Base-by-base conservation (phyloP, 306 rosid species). In the Cicer chorassanicum region DNA sequence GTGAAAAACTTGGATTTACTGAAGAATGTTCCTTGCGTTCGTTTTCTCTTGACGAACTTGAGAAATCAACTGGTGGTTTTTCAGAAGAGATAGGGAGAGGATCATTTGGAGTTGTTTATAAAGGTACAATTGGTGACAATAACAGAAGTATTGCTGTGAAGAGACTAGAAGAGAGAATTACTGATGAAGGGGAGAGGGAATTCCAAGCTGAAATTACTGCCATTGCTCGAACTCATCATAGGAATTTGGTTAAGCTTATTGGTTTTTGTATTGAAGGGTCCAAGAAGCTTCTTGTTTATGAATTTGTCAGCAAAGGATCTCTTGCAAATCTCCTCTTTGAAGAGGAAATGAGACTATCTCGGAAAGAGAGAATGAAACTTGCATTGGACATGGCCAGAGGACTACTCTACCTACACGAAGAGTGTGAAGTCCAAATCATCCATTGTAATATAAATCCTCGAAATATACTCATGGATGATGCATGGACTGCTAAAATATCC, bases 201-300 rank as follows among this genome's bases (percentile, higher is more conserved):
- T 80, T 84, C 48, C 82, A 24, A 40, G 70, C 80, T 19, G 87
- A 84, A 46, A 55, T 84, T 4, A 77, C 76, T 0, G 29, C 81
- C 45, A 84, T 84, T 9, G 83, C 76, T 68, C 73, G 73, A 81
- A 84, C 88, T 43, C 76, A 78, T 74, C 88, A 81, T 1, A 77
- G 65, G 19, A 81, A 84, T 78, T 38, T 84, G 41, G 88, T 84
- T 7, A 76, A 73, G 62, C 78, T 84, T 6, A 39, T 84, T 38
- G 88, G 88, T 49, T 84, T 68, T 57, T 84, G 88, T 15, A 42
- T 84, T 12, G 78, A 84, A 6, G 81, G 88, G 1, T 46, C 82
- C 1, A 61, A 12, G 10, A 84, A 69, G 82, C 83, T 84, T 46
- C 72, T 81, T 44, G 80, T 81, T 46, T 81, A 72, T 53, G 85